A percentile compares a stretch with the other conserved stretches of the same genome.
These are phyloP conservation scores for Sisymbrium altissimum DNA, from an alignment of 345 rosid genomes.

Conservation along the genomic window DNA sequence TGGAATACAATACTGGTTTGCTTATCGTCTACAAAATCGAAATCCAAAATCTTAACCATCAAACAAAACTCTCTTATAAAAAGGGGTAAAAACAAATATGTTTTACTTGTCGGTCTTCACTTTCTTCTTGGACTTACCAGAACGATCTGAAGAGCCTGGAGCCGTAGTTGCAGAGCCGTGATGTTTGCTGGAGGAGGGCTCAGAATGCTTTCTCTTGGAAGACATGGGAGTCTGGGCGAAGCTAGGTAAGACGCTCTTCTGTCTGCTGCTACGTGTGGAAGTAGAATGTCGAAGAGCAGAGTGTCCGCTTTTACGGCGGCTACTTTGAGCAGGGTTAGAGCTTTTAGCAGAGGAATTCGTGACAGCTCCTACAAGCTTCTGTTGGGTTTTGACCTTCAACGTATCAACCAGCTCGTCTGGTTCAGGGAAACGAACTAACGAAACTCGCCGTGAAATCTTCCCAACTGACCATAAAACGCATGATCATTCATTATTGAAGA, in stretches of 20 bases:
- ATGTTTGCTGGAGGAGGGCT: conserved; percentile 23
- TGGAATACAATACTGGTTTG: not conserved
- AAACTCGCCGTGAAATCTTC: conserved; percentile 54
- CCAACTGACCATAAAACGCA: conserved; percentile 43
- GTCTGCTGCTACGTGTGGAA: conserved; percentile 46
- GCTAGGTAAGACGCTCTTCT: conserved; percentile 35
- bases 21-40: not conserved
- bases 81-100: not conserved
- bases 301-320: conserved; percentile 31
- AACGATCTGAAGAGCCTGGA: conserved; percentile 39
- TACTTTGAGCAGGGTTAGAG: conserved; percentile 33
- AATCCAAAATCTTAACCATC: not conserved
- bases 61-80: not conserved
- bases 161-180: conserved; percentile 4
- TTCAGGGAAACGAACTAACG: conserved; percentile 61
- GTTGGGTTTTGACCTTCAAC: conserved; percentile 10
- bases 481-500: too few species aligned
- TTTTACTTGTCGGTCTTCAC: conserved; percentile 30
- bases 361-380: conserved; percentile 35
- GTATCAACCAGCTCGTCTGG: conserved; percentile 51
- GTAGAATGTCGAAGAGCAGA: conserved; percentile 31
- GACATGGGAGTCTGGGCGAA: conserved; percentile 39
- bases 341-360: conserved; percentile 36
- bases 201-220: conserved; percentile 36
- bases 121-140: conserved; percentile 38